These are phyloP conservation scores for Rhizophagus prolifer DNA, from an alignment of 192 early-diverging fungal species.

Conservation along the genomic window DNA sequence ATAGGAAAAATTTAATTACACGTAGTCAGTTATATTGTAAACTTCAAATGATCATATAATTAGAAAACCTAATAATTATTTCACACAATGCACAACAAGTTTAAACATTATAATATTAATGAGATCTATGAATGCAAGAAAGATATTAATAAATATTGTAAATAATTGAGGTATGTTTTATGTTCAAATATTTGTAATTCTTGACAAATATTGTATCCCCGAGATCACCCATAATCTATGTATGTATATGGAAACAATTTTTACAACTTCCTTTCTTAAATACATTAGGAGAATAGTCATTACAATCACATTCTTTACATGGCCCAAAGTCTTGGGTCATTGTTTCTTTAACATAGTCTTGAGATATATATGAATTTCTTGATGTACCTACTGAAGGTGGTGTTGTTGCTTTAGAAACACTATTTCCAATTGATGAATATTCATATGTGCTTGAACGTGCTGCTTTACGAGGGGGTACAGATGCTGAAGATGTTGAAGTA, in stretches of 20 bases:
- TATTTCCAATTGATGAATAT: slow-evolving; percentile 31
- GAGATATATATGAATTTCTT: slow-evolving; percentile 48
- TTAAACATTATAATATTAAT: too few species aligned
- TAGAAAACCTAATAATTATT: too few species aligned
- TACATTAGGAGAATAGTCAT: slow-evolving; percentile 71
- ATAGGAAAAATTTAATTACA: too few species aligned
- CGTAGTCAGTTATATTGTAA: too few species aligned
- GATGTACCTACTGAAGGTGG: slow-evolving; percentile 32
- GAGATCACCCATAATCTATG: too few species aligned
- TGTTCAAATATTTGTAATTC: too few species aligned
- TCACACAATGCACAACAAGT: too few species aligned
- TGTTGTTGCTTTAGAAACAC: slow-evolving; percentile 38
- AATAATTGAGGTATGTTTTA: too few species aligned
- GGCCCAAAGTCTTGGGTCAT: slow-evolving; percentile 34
- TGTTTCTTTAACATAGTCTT: slow-evolving; percentile 38
- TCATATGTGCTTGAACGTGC: neutral
- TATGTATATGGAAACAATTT: slow-evolving; percentile 80
- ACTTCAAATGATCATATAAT: too few species aligned
- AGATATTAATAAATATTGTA: too few species aligned
- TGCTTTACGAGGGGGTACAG: neutral
- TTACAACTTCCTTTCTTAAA: slow-evolving; percentile 76
- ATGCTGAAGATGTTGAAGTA: neutral
- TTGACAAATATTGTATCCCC: too few species aligned
- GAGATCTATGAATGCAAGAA: too few species aligned
- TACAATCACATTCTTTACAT: slow-evolving; percentile 71